Evolutionary conservation across 2,329 filamentous ascomycete species (phyloP), one percentile per base, ranked within the genome.

Genomic region (Sclerotinia minor): DNA sequence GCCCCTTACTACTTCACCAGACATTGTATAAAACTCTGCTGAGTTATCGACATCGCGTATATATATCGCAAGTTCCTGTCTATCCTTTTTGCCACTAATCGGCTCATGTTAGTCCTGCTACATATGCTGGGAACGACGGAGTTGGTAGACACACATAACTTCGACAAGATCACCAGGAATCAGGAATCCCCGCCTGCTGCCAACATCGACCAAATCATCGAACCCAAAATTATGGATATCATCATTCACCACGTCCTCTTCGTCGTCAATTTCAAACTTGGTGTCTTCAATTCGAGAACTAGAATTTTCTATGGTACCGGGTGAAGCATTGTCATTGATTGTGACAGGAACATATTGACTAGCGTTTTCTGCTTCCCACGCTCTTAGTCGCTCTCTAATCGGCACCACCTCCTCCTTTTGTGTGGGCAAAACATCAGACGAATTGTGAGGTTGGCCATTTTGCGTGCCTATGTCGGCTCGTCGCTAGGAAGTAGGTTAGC

Each of bases 191-290:
- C 76, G 72, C 45, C 66, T 69, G 29, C 68, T 65, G 9, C 76
- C 75, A 71, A 77, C 68, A 71, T 85, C 82, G 15, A 84, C 81
- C n/a, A 85, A 76, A 69, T 85, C 83, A 49, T 81, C 82, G 52
- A 77, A 77, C 38, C 78, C 76, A 60, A 83, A 72, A 57, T 79
- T 78, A 8, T 78, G 73, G 26, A 75, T 71, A 44, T 72, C 60
- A 44, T 66, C 69, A n/a, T 71, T 66, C 49, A 55, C 41, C 24
- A 71, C 70, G 19, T 70, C 68, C 32, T 72, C 69, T 64, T 76
- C 65, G 69, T 76, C 64, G 70, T 65, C 54, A 45, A 53, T 29
- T 47, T 44, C 53, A 35, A 68, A 58, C 8, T 68, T 59, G 13
- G 17, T 55, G 15, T 64, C 41, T 45, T 24, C 21, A 29, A 63